Evolutionary conservation across 441 rosid species (phyloP).

Genomic region (Cnidoscolus chayamansa): DNA sequence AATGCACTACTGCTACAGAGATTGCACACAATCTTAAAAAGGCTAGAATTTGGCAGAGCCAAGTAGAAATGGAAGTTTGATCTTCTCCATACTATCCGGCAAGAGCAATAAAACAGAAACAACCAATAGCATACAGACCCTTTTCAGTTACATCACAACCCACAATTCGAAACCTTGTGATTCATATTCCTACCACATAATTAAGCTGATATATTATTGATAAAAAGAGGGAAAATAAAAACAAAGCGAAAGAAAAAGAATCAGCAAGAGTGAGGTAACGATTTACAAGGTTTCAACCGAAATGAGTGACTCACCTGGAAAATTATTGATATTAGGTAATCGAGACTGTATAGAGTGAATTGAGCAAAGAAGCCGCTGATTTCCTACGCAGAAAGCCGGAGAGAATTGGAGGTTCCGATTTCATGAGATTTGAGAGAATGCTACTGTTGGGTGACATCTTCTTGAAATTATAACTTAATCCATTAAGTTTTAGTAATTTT

Average conservation of each 20-base stretch:
- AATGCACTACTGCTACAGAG: background rate
- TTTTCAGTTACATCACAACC: background rate
- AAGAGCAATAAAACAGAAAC: background rate
- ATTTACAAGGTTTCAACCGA: background rate
- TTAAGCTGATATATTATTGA: background rate
- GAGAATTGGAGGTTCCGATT: background rate
- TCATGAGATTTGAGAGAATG: too few relatives aligned
- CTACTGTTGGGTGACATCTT: background rate
- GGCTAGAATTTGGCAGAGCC: background rate
- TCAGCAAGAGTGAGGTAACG: background rate
- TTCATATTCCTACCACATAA: background rate
- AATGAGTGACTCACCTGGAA: background rate
- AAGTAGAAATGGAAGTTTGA: background rate
- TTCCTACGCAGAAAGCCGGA: background rate
- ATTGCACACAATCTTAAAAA: background rate
- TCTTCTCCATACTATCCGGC: background rate
- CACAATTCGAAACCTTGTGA: background rate
- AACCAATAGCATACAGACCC: background rate
- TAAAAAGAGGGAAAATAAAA: conserved; percentile 1
- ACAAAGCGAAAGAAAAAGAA: background rate
- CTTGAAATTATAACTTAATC: background rate
- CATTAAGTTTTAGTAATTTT: background rate
- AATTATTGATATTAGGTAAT: background rate
- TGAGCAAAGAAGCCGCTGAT: background rate
- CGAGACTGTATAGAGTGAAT: background rate